phyloP scores from a whole-genome alignment of 257 asterid species.

The Solanum okadae region DNA sequence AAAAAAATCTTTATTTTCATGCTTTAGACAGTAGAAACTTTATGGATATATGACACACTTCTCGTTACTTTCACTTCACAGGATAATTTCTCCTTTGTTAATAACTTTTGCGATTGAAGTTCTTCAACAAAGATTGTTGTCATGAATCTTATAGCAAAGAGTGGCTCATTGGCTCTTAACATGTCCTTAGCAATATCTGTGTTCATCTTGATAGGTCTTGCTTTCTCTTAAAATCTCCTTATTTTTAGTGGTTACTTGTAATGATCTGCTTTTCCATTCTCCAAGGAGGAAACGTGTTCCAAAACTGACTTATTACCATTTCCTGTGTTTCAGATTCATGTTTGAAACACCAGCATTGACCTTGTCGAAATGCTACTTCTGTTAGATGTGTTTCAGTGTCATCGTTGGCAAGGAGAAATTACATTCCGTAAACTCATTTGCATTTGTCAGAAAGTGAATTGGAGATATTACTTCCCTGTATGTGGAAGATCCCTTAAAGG shows the following conservation, averaged over 20 bases:
- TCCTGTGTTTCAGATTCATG: not conserved
- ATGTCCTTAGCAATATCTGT: not conserved
- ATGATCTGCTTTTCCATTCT: not conserved
- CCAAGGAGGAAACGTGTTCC: not conserved
- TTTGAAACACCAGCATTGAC: not conserved
- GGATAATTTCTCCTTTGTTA: not conserved
- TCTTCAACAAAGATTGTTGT: not conserved
- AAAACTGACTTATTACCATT: not conserved
- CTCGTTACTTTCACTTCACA: not conserved
- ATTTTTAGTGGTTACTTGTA: not conserved
- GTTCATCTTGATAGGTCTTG: not conserved
- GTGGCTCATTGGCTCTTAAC: not conserved
- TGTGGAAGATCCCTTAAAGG: not conserved
- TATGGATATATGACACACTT: not conserved
- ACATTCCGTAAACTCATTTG: not conserved
- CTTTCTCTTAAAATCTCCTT: not conserved
- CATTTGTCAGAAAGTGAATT: not conserved
- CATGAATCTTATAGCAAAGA: not conserved
- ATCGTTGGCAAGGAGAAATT: not conserved
- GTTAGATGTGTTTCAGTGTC: not conserved
- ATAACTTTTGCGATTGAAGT: not conserved
- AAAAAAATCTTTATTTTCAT: not conserved
- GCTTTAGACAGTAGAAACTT: not conserved
- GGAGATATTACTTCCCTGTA: not conserved
- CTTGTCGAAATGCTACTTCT: not conserved